Percentiles rank a stretch among this genome's conserved stretches.
Conservation (phyloP, 2,329 filamentous ascomycete genomes). For the Lachnellula suecica region DNA sequence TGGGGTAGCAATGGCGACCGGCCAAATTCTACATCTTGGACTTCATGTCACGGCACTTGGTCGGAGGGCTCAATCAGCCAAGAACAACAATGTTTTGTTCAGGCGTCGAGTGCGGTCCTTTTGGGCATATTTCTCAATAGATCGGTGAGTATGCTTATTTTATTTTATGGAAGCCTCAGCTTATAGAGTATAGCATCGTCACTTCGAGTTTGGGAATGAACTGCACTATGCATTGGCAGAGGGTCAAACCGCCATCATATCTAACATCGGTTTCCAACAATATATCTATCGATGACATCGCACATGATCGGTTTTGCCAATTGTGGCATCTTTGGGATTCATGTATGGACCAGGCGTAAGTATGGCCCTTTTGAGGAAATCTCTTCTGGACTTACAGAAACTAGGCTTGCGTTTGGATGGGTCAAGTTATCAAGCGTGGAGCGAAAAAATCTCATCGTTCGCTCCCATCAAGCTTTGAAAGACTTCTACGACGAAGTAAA, state of each 20-base stretch:
- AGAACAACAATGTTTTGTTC: background rate
- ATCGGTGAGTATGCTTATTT: constrained; percentile 4
- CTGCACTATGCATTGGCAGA: constrained; percentile 20
- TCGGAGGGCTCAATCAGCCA: background rate
- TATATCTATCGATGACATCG: constrained; percentile 10
- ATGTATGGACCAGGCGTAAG: constrained; percentile 17
- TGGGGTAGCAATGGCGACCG: constrained; percentile 3
- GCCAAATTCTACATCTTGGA: no score
- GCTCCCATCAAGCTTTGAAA: constrained; percentile 1
- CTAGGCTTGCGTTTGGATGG: constrained; percentile 1
- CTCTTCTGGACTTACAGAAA: background rate
- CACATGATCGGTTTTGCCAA: constrained; percentile 11
- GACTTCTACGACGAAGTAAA: constrained; percentile 1
- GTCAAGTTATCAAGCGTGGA: background rate
- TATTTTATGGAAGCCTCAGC: background rate
- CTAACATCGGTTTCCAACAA: background rate
- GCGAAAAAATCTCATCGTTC: background rate
- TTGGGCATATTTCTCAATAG: constrained; percentile 20
- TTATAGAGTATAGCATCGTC: constrained; percentile 6
- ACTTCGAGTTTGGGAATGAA: constrained; percentile 18
- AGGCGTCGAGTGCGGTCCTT: constrained; percentile 12
- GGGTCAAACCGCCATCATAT: constrained; percentile 9
- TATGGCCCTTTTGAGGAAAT: background rate
- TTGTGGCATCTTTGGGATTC: constrained; percentile 22
- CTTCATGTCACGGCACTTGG: no score